Base-by-base conservation (phyloP, 2,329 filamentous ascomycete species). In the Diaporthe sp. region DNA sequence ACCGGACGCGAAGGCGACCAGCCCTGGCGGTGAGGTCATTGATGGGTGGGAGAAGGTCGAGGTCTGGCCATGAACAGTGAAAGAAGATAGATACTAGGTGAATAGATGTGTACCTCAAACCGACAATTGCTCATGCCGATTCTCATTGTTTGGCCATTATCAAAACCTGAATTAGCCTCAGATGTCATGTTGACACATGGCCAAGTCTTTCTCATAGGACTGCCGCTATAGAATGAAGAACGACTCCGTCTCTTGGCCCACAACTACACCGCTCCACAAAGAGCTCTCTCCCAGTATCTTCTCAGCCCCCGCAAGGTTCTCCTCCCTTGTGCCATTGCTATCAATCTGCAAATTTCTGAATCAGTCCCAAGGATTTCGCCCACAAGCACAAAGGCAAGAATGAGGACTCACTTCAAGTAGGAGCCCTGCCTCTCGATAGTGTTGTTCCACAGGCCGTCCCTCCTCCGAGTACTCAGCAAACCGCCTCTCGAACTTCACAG, bases 21-120 rank as follows among this genome's bases (percentile, higher is more conserved):
- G 79, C 37, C 79, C 79, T 25, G 82, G 80, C 12, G 81, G 77
- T 39, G 83, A 86, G 78, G 84, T 85, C 69, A 85, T 85, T 28
- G 83, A 81, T 37, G 84, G 87, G 61, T 97, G 95, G 95, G 89
- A 90, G 78, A 89, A 88, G 80, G 87, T 89, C 17, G 93, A 95
- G 83, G 83, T 94, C 49, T 96, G 94, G 94, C 90, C 89, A n/a
- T 91, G 82, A 83, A 44, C 2, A 13, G 15, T 19, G 15, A 28
- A n/a, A 2, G 12, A 12, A 37, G 22, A 37, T 31, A n/a, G 39
- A 42, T 5, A 22, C 15, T 3, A 13, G 8, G 0, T 25, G 4
- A 12, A 31, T 22, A 25, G n/a, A 10, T 10, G n/a, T 28, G n/a
- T 17, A 5, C n/a, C 25, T 25, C 10, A 28, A 17, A 53, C n/a